Percentiles rank a stretch among this genome's conserved stretches.
phyloP scores from a whole-genome alignment of 2,329 filamentous ascomycete genomes.

The Colletotrichum cuscutae region DNA sequence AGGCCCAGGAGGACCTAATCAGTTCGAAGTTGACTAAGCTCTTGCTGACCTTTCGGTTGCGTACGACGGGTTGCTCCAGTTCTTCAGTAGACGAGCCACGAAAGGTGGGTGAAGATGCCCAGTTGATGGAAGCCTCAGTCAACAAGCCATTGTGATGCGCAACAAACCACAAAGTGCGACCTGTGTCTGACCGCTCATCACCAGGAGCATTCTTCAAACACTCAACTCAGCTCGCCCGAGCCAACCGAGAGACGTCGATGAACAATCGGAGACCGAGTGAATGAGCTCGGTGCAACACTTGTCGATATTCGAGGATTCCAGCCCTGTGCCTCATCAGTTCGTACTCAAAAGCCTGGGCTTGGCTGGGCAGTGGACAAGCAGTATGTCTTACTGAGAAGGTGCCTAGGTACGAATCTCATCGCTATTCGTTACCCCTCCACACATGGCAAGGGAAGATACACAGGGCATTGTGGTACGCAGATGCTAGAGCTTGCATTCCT shows the following conservation, averaged over 20 bases:
- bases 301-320: slow-evolving; percentile 10
- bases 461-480: background rate
- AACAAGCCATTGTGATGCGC: slow-evolving; percentile 31
- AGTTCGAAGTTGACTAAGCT: background rate
- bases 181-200: slow-evolving; percentile 2
- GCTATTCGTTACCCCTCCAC: slow-evolving; percentile 12
- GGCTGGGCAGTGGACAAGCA: slow-evolving; percentile 5
- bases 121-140: slow-evolving; percentile 7
- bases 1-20: background rate
- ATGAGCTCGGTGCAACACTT: slow-evolving; percentile 4
- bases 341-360: background rate
- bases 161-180: slow-evolving; percentile 14
- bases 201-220: background rate
- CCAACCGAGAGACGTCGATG: background rate
- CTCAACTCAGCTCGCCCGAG: background rate
- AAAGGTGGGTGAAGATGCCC: slow-evolving; percentile 2
- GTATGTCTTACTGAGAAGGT: background rate
- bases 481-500: slow-evolving; percentile 7
- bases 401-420: background rate
- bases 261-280: slow-evolving; percentile 3
- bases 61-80: slow-evolving; percentile 18
- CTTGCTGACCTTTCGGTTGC: slow-evolving; percentile 20
- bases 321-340: slow-evolving; percentile 9
- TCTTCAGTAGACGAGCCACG: slow-evolving; percentile 9
- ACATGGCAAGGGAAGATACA: background rate